Evolutionary conservation across 352 stramenopile species (phyloP).

Genomic region (Phytophthora brassicae): DNA sequence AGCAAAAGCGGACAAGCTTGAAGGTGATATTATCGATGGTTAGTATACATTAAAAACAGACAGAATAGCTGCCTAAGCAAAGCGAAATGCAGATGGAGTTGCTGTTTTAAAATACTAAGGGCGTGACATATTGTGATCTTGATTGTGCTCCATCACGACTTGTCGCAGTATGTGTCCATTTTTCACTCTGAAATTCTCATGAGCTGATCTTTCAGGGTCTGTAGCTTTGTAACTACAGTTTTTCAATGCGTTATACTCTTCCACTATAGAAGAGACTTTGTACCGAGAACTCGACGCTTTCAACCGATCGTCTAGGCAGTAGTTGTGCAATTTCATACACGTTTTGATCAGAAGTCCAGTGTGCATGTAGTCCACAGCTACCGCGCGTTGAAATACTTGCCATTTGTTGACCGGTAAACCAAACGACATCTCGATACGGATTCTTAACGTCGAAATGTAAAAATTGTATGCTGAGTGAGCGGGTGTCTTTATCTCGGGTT

Average conservation of each 20-base stretch:
- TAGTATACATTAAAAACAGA: not conserved
- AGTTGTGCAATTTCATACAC: not conserved
- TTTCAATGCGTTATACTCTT: conserved; percentile 1
- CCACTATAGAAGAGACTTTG: not conserved
- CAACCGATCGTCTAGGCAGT: not conserved
- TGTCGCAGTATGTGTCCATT: conserved; percentile 1
- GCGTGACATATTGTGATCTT: not conserved
- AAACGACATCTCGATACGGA: not conserved
- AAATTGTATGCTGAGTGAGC: not conserved
- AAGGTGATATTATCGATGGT: not conserved
- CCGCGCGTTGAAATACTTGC: not conserved
- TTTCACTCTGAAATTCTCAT: not conserved
- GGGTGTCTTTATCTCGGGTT: not conserved
- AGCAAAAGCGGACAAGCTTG: not conserved
- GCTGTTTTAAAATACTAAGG: too few relatives aligned
- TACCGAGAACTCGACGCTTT: not conserved
- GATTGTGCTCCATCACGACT: conserved; percentile 6
- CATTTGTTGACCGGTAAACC: not conserved
- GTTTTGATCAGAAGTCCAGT: not conserved
- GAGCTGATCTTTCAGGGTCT: not conserved
- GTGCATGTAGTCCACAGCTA: not conserved
- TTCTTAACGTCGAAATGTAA: not conserved
- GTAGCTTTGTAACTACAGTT: not conserved
- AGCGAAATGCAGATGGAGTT: too few relatives aligned
- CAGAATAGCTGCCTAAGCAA: too few relatives aligned